Base-by-base conservation (phyloP, 495 filamentous ascomycete genomes). In the Xylaria acuta region DNA sequence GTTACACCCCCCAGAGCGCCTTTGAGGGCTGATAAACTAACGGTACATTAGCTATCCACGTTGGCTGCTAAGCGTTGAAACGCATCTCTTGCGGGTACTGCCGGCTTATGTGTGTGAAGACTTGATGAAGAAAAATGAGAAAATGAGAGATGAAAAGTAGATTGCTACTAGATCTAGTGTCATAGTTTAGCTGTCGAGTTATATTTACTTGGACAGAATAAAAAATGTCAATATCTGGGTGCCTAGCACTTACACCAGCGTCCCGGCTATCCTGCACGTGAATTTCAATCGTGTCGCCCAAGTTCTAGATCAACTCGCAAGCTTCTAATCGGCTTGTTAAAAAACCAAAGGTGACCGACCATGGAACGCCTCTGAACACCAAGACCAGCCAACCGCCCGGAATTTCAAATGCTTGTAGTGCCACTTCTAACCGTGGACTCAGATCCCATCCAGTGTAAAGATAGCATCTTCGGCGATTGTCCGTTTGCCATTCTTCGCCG, bases 41-140 rank as follows among this genome's bases (percentile, higher is more conserved):
- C 70, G 22, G n/a, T 5, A 51, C 7, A 22, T 25, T 45, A 73
- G 71, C 58, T 63, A 72, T 75, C 60, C 49, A 74, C 56, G 71
- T 75, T 60, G 74, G 74, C 53, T 75, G 74, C 67, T 75, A 74
- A 75, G 60, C 56, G 27, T 22, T 45, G 30, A 40, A 47, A 25
- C 30, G 22, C 25, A 56, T 25, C n/a, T 62, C 5, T 49, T 38
- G 38, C 16, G 25, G 40, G 49, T 20, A 11, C 1, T 43, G 11
- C 22, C 14, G 14, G 18, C 34, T 8, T 27, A 56, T 9, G 43
- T 16, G 25, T 27, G 27, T 34, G 38, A 45, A 56, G 59, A 41
- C n/a, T 54, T 54, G 68, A 71, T 34, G 60, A 34, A 22, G 18
- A 41, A n/a, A n/a, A 30, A 71, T n/a, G 49, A 71, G 38, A 32